phyloP scores from a whole-genome alignment of 164 flowering plant species.

The Santalum album region DNA sequence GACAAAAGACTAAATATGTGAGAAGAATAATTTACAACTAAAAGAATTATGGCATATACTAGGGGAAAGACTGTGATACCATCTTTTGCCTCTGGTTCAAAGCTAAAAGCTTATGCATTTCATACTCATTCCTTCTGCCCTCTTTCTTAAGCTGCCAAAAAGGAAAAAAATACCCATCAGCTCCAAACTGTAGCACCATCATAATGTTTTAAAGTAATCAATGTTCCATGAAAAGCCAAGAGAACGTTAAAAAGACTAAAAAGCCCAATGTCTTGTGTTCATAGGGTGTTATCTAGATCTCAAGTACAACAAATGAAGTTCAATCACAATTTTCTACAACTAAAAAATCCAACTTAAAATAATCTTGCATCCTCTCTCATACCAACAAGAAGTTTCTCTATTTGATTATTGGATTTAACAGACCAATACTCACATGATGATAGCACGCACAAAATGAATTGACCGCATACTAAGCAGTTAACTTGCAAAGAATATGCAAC shows the following conservation, averaged over 20 bases:
- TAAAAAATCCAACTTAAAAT: too few species aligned
- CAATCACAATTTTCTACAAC: too few species aligned
- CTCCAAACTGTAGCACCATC: too few species aligned
- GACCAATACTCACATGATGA: background rate
- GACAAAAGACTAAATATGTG: constrained; percentile 3
- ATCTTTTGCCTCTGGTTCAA: constrained; percentile 93
- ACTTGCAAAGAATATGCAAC: background rate
- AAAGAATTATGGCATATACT: background rate
- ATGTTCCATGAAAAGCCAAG: too few species aligned
- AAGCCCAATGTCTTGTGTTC: too few species aligned
- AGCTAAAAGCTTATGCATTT: constrained; percentile 95
- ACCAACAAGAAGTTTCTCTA: too few species aligned
- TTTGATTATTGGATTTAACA: too few species aligned
- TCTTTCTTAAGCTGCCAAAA: constrained; percentile 81
- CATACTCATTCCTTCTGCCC: constrained; percentile 95
- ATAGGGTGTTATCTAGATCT: too few species aligned
- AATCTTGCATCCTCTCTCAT: too few species aligned
- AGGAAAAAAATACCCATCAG: background rate
- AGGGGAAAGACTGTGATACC: constrained; percentile 32
- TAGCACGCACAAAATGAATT: background rate
- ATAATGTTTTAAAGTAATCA: too few species aligned
- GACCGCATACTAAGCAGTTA: background rate
- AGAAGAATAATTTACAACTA: background rate
- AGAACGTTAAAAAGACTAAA: too few species aligned
- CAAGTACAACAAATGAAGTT: too few species aligned